These are phyloP conservation scores for Volvox reticuliferus DNA, from an alignment of 139 green algal species.

Conservation along the genomic window DNA sequence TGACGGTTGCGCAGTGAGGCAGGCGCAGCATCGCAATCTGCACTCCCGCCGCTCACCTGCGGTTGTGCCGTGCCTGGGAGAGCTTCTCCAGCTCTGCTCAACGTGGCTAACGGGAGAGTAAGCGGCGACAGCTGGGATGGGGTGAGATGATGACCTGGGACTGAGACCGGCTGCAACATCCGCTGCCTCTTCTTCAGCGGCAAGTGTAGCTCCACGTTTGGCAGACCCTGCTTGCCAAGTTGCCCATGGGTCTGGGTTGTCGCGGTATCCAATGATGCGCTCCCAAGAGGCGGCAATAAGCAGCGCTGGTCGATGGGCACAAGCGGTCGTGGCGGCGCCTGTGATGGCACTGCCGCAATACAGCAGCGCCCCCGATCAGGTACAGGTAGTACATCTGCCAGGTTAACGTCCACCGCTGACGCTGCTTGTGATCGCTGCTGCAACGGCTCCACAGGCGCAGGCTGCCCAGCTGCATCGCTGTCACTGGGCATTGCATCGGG, in stretches of 20 bases:
- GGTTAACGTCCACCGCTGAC: neutral
- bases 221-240: conserved; percentile 38
- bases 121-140: no score
- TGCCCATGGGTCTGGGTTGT: neutral
- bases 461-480: neutral
- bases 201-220: conserved; percentile 1
- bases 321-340: neutral
- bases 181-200: conserved; percentile 44
- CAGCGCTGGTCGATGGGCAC: neutral
- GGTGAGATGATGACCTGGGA: neutral
- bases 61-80: neutral
- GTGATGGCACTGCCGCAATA: neutral
- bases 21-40: neutral
- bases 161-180: neutral
- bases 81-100: no score
- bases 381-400: neutral
- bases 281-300: conserved; percentile 7
- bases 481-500: neutral
- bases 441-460: neutral
- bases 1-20: neutral
- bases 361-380: neutral
- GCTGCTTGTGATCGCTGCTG: neutral
- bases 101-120: no score
- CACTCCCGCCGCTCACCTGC: neutral
- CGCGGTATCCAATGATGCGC: neutral